Conservation (phyloP, 164 flowering plant genomes). For the Euptelea pleiosperma region DNA sequence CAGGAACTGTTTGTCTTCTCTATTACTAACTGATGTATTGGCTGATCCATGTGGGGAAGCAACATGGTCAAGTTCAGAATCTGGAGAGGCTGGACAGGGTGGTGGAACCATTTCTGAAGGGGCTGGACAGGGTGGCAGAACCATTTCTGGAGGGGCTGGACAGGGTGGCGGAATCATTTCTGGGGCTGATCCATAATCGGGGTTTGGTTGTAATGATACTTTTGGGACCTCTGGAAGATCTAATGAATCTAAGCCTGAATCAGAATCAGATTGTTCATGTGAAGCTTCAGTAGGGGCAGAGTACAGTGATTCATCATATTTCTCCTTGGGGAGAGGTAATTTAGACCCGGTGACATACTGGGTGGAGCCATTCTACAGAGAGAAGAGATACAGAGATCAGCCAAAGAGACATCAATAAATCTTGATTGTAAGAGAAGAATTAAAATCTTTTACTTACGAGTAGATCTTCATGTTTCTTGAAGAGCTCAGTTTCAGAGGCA, state of each 20-base stretch:
- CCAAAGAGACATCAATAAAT: background rate
- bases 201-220: conserved; percentile 34
- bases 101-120: conserved; percentile 13
- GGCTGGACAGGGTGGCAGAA: conserved; percentile 14
- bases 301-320: conserved; percentile 46
- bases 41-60: conserved; percentile 18
- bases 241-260: conserved; percentile 45
- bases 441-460: conserved; percentile 44
- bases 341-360: conserved; percentile 67
- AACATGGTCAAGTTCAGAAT: conserved; percentile 29
- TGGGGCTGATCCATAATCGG: conserved; percentile 29
- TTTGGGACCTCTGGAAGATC: conserved; percentile 90
- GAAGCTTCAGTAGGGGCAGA: conserved; percentile 28
- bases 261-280: conserved; percentile 47
- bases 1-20: conserved; percentile 55
- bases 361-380: conserved; percentile 73
- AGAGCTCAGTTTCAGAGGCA: conserved; percentile 67
- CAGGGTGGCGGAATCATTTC: conserved; percentile 17
- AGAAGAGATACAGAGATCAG: conserved; percentile 13
- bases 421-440: background rate
- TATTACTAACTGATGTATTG: conserved; percentile 9
- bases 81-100: conserved; percentile 21
- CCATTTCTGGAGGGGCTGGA: conserved; percentile 14
- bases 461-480: conserved; percentile 81
- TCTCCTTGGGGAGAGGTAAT: conserved; percentile 74